Percentiles rank a stretch among this genome's conserved stretches.
Conservation (phyloP, 169 alveolate species). For the Cryptosporidium sp. region DNA sequence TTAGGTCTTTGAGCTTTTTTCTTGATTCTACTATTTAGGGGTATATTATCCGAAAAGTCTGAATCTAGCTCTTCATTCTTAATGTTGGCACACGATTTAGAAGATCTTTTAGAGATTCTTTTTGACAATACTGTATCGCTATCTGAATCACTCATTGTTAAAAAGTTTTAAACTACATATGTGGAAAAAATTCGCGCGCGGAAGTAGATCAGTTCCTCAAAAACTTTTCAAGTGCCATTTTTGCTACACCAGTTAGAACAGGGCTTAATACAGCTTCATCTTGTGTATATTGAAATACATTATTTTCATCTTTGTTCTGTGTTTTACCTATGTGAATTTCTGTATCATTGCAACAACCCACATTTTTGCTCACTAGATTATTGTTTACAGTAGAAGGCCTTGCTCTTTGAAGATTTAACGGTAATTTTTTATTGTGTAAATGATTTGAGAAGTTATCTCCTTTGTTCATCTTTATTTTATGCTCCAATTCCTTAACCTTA, state of each 20-base stretch:
- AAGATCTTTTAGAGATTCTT: conserved; percentile 13
- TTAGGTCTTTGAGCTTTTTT: not conserved
- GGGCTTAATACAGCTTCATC: not conserved
- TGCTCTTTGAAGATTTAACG: not conserved
- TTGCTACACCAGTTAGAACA: conserved; percentile 47
- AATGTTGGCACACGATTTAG: not conserved
- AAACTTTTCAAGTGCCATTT: conserved; percentile 67
- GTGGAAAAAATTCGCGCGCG: not conserved
- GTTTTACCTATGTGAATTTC: not conserved
- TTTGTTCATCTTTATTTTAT: not conserved
- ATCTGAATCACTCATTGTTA: conserved; percentile 53
- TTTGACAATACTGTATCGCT: conserved; percentile 37
- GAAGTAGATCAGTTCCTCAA: not conserved
- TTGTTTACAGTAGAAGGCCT: conserved; percentile 47
- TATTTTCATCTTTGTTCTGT: not conserved
- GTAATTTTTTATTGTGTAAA: not conserved
- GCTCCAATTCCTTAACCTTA: conserved; percentile 5
- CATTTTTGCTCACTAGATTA: not conserved
- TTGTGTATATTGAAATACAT: not conserved
- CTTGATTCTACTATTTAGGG: conserved; percentile 6
- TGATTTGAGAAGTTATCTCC: not conserved
- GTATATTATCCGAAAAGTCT: conserved; percentile 3
- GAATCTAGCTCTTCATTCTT: conserved; percentile 8
- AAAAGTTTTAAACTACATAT: not conserved
- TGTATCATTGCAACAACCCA: not conserved